phyloP scores from a whole-genome alignment of 2,329 filamentous ascomycete genomes.

The Ceratocystis cubensis region DNA sequence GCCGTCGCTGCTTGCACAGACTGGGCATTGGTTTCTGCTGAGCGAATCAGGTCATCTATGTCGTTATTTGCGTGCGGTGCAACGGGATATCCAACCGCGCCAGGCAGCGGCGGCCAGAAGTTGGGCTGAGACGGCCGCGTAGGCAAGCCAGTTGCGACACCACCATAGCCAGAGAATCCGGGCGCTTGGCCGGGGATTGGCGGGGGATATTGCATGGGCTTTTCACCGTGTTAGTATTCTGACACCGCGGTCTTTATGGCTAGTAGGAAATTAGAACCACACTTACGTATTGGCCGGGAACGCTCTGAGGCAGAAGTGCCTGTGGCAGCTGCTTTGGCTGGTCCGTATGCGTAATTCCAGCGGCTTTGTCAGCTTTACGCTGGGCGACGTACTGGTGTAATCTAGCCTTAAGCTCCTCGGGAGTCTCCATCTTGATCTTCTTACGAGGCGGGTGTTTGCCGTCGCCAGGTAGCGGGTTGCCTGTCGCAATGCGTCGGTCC shows the following conservation, averaged over 20 bases:
- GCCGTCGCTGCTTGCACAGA: slow-evolving; percentile 27
- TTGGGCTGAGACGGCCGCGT: slow-evolving; percentile 29
- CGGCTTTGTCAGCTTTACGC: slow-evolving; percentile 46
- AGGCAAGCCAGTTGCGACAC: slow-evolving; percentile 33
- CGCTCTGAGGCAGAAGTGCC: slow-evolving; percentile 4
- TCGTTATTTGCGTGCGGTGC: slow-evolving; percentile 37
- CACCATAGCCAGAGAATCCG: slow-evolving; percentile 21
- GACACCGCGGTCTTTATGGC: too few species aligned
- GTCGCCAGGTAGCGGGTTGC: slow-evolving; percentile 64
- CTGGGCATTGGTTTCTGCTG: slow-evolving; percentile 50
- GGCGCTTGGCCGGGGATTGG: slow-evolving; percentile 24
- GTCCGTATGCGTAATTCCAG: slow-evolving; percentile 24
- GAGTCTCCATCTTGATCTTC: slow-evolving; percentile 59
- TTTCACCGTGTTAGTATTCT: slow-evolving; percentile 14
- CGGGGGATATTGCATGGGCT: slow-evolving; percentile 21
- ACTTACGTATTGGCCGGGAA: slow-evolving; percentile 18
- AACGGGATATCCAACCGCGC: slow-evolving; percentile 26
- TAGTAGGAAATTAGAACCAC: background rate
- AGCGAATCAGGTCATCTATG: slow-evolving; percentile 52
- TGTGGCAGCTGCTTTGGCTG: background rate
- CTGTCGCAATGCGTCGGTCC: slow-evolving; percentile 67
- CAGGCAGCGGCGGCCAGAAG: slow-evolving; percentile 15
- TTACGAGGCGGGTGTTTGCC: slow-evolving; percentile 53
- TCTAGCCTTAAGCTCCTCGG: slow-evolving; percentile 67
- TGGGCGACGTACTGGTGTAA: slow-evolving; percentile 64